Base-by-base conservation (phyloP, 805 yeast species). In the Pichia deserticola region DNA sequence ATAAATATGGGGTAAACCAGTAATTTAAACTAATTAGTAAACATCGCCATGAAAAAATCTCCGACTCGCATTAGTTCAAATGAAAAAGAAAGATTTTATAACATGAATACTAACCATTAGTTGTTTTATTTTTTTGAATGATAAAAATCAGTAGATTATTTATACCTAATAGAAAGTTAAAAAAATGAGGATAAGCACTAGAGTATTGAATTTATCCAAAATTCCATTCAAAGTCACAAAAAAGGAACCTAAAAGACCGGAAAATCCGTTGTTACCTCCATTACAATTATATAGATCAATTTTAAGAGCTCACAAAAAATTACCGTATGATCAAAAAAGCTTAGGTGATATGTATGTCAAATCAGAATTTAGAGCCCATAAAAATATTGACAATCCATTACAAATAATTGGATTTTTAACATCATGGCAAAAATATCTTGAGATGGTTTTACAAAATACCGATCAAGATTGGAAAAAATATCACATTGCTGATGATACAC, bases 341-440 rank as follows among this genome's bases (percentile, higher is more conserved):
- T 73, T 93, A 27, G 99, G 99, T 5, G 97, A 93, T 66, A 75
- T 80, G 56, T 93, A 93, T 64, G 96, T 92, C 46, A 86, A 82
- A 62, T 78, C 83, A 36, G 99, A 93, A 69, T 93, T 93, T 72
- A 81, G 82, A 59, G 84, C 90, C 7, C 99, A 93, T 68, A 78
- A 81, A 52, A 67, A 72, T 44, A 77, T 84, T 7, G 96, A 89
- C 56, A 89, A 93, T 64, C 98, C 99, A 4, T 73, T 89, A 28
- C 95, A 92, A 61, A 89, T 93, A 35, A 89, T 93, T 10, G 99
- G 97, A 10, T 93, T 93, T 59, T 73, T 93, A 53, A 81, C 95
- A 1, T 84, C 88, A 52, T 93, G 99, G 99, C 99, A 93, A 66
- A 92, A 84, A 53, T 86, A 86, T 59, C 72, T 86, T 53, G 69